A percentile compares a stretch with the other conserved stretches of the same genome.
phyloP scores from a whole-genome alignment of 805 yeast genomes.

The Grigorovia jiainica region DNA sequence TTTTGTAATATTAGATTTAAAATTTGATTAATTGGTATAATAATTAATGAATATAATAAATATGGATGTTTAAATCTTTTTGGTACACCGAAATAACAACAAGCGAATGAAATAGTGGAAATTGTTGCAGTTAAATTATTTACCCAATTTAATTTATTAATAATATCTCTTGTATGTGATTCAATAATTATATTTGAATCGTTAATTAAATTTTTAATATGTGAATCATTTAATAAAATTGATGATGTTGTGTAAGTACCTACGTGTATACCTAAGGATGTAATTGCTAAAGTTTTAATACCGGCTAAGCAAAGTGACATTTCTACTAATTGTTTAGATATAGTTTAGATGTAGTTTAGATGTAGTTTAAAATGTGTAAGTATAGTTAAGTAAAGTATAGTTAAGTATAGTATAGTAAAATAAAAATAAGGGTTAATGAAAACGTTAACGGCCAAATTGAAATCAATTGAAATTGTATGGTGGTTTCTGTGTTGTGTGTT shows the following conservation, averaged over 20 bases:
- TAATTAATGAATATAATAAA: constrained; percentile 46
- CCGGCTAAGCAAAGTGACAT: constrained; percentile 49
- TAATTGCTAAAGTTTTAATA: constrained; percentile 54
- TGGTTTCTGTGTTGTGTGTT: too few relatives aligned
- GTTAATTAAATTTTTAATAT: constrained; percentile 9
- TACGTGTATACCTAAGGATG: constrained; percentile 59
- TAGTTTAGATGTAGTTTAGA: too few relatives aligned
- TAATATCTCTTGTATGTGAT: constrained; percentile 5
- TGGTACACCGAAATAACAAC: constrained; percentile 52
- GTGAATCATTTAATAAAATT: constrained; percentile 5
- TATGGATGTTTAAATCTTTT: constrained; percentile 58
- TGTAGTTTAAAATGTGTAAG: too few relatives aligned
- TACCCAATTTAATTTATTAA: constrained; percentile 10
- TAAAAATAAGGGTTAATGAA: too few relatives aligned
- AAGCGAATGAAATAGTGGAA: constrained; percentile 40
- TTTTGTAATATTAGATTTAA: constrained; percentile 9
- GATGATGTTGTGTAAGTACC: constrained; percentile 33
- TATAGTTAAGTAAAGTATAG: too few relatives aligned
- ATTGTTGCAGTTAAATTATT: constrained; percentile 34
- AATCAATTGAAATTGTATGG: too few relatives aligned
- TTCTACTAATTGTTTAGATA: background rate
- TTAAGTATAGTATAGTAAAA: too few relatives aligned
- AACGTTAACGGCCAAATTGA: too few relatives aligned
- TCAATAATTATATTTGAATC: constrained; percentile 14
- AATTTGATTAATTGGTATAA: constrained; percentile 14